These are phyloP conservation scores for Globisporangium megalacanthum DNA, from an alignment of 352 stramenopile genomes.

Conservation along the genomic window DNA sequence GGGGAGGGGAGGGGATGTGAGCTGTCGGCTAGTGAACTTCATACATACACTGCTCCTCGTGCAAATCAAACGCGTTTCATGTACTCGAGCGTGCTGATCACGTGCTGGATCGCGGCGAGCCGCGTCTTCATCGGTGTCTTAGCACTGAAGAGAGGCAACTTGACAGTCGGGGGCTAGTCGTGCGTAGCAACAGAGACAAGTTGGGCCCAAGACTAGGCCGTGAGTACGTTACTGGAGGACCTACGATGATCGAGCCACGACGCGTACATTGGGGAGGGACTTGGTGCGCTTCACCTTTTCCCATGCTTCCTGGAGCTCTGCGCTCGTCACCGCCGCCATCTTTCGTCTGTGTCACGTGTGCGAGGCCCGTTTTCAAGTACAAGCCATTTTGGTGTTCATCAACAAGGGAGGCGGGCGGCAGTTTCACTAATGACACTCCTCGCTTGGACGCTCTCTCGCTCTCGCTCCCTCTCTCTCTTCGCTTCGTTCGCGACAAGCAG, in stretches of 20 bases:
- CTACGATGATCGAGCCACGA: neutral
- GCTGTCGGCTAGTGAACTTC: neutral
- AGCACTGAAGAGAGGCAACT: constrained; percentile 44
- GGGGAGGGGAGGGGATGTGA: neutral
- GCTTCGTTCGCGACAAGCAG: neutral
- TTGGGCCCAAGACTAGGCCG: neutral
- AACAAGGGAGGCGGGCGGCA: neutral
- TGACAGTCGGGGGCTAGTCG: constrained; percentile 44
- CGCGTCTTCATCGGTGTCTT: constrained; percentile 60
- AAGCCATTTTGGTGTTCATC: neutral
- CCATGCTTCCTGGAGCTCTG: constrained; percentile 66
- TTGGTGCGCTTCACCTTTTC: constrained; percentile 59
- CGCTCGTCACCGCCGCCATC: constrained; percentile 55
- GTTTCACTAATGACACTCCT: too few species aligned
- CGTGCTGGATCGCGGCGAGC: constrained; percentile 50
- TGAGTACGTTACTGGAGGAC: neutral
- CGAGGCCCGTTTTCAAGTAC: neutral
- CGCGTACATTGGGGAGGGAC: constrained; percentile 38
- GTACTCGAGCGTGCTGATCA: constrained; percentile 69
- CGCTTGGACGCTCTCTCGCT: neutral
- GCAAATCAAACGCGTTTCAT: neutral
- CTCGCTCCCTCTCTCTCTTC: neutral
- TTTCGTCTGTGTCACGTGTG: neutral
- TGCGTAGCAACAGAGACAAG: too few species aligned
- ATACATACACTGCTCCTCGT: too few species aligned